Evolutionary conservation across 768 basidiomycete species (phyloP).

Genomic region (Podaxis sp.): DNA sequence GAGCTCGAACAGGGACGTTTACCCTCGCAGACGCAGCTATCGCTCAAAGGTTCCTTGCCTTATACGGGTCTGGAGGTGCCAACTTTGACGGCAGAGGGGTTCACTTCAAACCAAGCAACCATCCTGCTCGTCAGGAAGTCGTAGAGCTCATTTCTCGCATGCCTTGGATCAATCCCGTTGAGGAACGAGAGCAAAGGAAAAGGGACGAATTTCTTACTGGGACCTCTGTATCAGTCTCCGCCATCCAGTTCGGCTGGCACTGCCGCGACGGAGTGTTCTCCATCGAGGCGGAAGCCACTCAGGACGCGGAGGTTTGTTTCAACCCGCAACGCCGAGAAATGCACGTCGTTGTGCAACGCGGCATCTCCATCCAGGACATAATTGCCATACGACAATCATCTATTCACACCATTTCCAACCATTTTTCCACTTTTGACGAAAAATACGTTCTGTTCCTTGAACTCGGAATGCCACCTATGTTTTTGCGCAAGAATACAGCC

Average conservation of each 20-base stretch:
- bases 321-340: conserved; percentile 47
- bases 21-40: conserved; percentile 7
- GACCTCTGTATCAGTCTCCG: conserved; percentile 29
- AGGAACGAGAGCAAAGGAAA: conserved; percentile 33
- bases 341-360: conserved; percentile 31
- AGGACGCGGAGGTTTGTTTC: conserved; percentile 34
- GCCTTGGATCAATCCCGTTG: conserved; percentile 43
- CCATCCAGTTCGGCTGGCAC: conserved; percentile 61
- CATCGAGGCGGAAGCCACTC: conserved; percentile 35
- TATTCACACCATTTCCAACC: conserved; percentile 38
- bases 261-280: conserved; percentile 61
- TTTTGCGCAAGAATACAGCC: not conserved
- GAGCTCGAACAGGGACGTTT: conserved; percentile 35
- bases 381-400: conserved; percentile 47
- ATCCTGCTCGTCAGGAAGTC: conserved; percentile 29
- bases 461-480: conserved; percentile 35
- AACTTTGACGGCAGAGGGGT: conserved; percentile 32
- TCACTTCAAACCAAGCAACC: conserved; percentile 31
- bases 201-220: conserved; percentile 29
- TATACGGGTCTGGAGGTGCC: conserved; percentile 34
- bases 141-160: conserved; percentile 35
- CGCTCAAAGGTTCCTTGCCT: conserved; percentile 35
- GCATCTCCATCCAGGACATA: conserved; percentile 24
- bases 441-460: conserved; percentile 42
- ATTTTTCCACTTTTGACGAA: conserved; percentile 28